Percentiles rank a stretch among this genome's conserved stretches.
These are phyloP conservation scores for Arxiozyma heterogenica DNA, from an alignment of 1,139 yeast genomes.

Conservation along the genomic window DNA sequence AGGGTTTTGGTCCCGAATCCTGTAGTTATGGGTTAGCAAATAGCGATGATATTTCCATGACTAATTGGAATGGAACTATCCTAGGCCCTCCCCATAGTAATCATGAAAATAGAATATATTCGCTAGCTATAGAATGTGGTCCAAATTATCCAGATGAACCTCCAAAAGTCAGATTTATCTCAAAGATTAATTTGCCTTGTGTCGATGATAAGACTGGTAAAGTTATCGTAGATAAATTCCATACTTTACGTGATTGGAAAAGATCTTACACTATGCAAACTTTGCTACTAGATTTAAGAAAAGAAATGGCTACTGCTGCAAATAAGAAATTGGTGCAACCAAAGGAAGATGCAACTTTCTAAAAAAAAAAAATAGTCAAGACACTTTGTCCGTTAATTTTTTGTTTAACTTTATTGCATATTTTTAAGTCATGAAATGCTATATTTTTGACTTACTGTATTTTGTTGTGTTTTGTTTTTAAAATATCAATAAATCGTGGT, in stretches of 20 bases:
- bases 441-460: too few relatives aligned
- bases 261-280: conserved; percentile 87
- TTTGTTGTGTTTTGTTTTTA: not conserved
- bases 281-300: conserved; percentile 75
- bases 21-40: conserved; percentile 89
- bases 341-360: conserved; percentile 70
- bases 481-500: too few relatives aligned
- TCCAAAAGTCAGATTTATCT: conserved; percentile 68
- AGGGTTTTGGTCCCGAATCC: conserved; percentile 93
- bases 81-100: conserved; percentile 94
- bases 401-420: not conserved
- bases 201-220: conserved; percentile 61
- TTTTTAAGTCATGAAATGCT: not conserved
- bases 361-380: not conserved
- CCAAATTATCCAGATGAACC: conserved; percentile 81
- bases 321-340: conserved; percentile 89
- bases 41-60: conserved; percentile 84
- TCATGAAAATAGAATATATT: conserved; percentile 90
- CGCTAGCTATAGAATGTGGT: conserved; percentile 74
- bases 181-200: conserved; percentile 84
- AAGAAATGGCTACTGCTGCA: conserved; percentile 73
- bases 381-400: not conserved
- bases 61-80: conserved; percentile 92
- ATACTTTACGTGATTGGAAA: conserved; percentile 76
- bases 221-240: conserved; percentile 53